Conservation (phyloP, 108 stramenopile genomes). For the Cyclotella cryptica region DNA sequence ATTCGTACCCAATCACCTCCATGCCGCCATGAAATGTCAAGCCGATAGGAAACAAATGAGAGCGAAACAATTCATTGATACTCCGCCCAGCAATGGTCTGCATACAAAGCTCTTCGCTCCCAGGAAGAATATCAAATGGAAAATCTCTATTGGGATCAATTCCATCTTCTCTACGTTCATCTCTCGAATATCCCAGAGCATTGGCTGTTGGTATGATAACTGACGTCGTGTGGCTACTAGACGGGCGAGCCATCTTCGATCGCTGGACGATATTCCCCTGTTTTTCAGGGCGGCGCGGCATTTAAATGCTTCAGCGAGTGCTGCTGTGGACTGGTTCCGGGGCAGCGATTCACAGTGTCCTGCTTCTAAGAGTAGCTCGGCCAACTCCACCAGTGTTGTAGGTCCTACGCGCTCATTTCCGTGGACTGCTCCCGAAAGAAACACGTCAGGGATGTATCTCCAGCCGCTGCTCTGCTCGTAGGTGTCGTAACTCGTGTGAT, state of each 20-base stretch:
- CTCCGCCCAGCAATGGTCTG: constrained; percentile 79
- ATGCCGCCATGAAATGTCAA: constrained; percentile 94
- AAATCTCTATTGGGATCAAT: constrained; percentile 95
- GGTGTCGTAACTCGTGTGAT: too few species aligned
- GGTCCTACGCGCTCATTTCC: constrained; percentile 97
- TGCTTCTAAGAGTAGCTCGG: constrained; percentile 63
- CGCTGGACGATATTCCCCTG: constrained; percentile 37
- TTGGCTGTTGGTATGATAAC: constrained; percentile 83
- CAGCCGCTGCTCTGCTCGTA: too few species aligned
- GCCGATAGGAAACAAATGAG: constrained; percentile 81
- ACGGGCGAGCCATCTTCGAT: constrained; percentile 68
- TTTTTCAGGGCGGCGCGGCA: constrained; percentile 45
- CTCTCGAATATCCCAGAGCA: constrained; percentile 69
- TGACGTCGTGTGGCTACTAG: constrained; percentile 70
- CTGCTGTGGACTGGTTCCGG: too few species aligned
- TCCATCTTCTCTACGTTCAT: constrained; percentile 53
- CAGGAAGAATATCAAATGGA: constrained; percentile 63
- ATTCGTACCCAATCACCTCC: constrained; percentile 92
- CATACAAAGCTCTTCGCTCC: constrained; percentile 62
- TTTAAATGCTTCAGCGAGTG: constrained; percentile 27
- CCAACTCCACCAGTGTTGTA: constrained; percentile 61
- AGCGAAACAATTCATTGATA: constrained; percentile 85
- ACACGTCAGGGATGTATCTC: constrained; percentile 86
- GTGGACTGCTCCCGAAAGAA: constrained; percentile 93
- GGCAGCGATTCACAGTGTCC: constrained; percentile 82